Evolutionary conservation across 345 rosid genomes (phyloP), one percentile per base, ranked within the genome.

Genomic region (Dipteronia sinensis): DNA sequence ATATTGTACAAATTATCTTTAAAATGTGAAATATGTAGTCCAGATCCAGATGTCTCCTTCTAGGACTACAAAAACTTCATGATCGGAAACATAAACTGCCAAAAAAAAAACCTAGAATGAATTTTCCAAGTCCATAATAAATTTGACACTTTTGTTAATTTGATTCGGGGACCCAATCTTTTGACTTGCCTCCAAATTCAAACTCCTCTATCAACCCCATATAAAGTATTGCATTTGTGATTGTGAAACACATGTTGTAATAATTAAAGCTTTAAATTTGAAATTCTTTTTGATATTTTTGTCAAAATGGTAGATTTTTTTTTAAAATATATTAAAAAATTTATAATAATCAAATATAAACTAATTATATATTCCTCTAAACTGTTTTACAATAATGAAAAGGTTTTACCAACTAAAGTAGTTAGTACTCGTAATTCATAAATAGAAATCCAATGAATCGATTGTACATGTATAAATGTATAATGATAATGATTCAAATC

Each of bases 1-100:
- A 73, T 65, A 34, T 34, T 34, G 83, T 46, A 77, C 79, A 69
- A 76, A 51, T 71, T 79, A 82, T 77, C 81, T 77, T 83, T 73
- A 7, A 51, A 73, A 78, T 71, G 70, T 65, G 77, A 84, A 85
- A 77, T 74, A 61, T 42, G 74, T 42, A 69, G 79, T 80, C 38
- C 77, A 72, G 49, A 74, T 80, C 38, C 77, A 72, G 49, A 74
- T 85, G 87, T 83, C 77, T 78, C 88, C 88, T 23, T 65, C 72
- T 40, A 59, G 49, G 78, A 74, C 84, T 78, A 85, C 88, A 87
- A 11, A 77, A 68, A 46, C 65, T 80, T 67, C 44, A 55, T 53
- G 34, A 55, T 20, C 71, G 85, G 81, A 69, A 78, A 42, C 65
- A 77, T 67, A 62, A 82, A 62, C 49, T 76, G 68, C 72, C 81